A percentile compares a stretch with the other conserved stretches of the same genome.
These are phyloP conservation scores for Capronia epimyces DNA, from an alignment of 2,329 filamentous ascomycete species.

Conservation along the genomic window DNA sequence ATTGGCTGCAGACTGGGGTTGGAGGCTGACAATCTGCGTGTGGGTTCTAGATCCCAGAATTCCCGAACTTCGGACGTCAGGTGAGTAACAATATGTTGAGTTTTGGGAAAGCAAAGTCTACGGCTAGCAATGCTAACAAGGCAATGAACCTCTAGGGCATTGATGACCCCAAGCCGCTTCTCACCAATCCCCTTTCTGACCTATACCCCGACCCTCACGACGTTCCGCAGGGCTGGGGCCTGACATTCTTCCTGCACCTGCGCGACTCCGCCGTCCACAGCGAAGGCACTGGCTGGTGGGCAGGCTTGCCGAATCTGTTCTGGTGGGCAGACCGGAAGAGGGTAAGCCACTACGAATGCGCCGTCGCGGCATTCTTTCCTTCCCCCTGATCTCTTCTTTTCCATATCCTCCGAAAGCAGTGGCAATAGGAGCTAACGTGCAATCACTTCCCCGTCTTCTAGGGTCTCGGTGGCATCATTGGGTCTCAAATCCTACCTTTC, in stretches of 20 bases:
- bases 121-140: neutral
- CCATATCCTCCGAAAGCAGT: too few relatives aligned
- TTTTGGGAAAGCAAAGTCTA: too few relatives aligned
- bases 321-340: constrained; percentile 61
- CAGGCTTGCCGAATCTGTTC: constrained; percentile 55
- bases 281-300: constrained; percentile 51
- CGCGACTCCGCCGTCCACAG: constrained; percentile 47
- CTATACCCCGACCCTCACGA: constrained; percentile 48
- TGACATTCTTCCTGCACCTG: constrained; percentile 54
- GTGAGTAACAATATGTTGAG: constrained; percentile 10
- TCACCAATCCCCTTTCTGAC: constrained; percentile 48
- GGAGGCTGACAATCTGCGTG: constrained; percentile 49
- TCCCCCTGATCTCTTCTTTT: too few relatives aligned
- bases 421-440: constrained; percentile 3
- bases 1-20: neutral
- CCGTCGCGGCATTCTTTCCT: too few relatives aligned
- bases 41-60: constrained; percentile 53
- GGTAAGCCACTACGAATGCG: too few relatives aligned
- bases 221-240: constrained; percentile 59
- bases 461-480: constrained; percentile 29
- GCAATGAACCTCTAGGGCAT: constrained; percentile 28
- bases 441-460: constrained; percentile 6
- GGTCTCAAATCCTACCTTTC: constrained; percentile 28
- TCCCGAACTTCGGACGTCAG: constrained; percentile 51
- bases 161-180: constrained; percentile 45